phyloP scores from a whole-genome alignment of 73 alveolate species.

The Tetrahymena elliotti region DNA sequence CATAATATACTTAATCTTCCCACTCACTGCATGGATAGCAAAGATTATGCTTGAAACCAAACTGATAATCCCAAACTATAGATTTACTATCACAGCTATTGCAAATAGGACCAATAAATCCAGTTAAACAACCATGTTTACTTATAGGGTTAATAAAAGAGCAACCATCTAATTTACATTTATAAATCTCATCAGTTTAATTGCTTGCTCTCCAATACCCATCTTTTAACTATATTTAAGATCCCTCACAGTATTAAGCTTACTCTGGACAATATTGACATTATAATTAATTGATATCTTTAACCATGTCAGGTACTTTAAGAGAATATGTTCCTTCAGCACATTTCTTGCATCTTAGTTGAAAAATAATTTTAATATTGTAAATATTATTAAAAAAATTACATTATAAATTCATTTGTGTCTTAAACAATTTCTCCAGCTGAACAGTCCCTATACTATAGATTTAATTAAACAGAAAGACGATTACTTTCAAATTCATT shows the following conservation, averaged over 20 bases:
- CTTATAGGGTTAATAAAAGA: neutral
- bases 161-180: neutral
- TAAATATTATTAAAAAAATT: too few species aligned
- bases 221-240: neutral
- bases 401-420: neutral
- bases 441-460: neutral
- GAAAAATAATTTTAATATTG: too few species aligned
- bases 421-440: neutral
- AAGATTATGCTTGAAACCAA: neutral
- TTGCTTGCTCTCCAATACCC: neutral
- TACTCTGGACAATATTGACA: neutral
- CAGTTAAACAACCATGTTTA: neutral
- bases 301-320: neutral
- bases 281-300: neutral
- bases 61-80: neutral
- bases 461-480: too few species aligned
- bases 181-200: neutral
- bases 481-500: too few species aligned
- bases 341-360: neutral
- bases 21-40: neutral
- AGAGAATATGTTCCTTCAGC: neutral
- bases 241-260: neutral
- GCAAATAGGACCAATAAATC: neutral
- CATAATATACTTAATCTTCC: neutral
- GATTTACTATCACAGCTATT: neutral